Evolutionary conservation across 1,284 basidiomycete genomes (phyloP), one percentile per base, ranked within the genome.

Genomic region (Pseudozyma hubeiensis): DNA sequence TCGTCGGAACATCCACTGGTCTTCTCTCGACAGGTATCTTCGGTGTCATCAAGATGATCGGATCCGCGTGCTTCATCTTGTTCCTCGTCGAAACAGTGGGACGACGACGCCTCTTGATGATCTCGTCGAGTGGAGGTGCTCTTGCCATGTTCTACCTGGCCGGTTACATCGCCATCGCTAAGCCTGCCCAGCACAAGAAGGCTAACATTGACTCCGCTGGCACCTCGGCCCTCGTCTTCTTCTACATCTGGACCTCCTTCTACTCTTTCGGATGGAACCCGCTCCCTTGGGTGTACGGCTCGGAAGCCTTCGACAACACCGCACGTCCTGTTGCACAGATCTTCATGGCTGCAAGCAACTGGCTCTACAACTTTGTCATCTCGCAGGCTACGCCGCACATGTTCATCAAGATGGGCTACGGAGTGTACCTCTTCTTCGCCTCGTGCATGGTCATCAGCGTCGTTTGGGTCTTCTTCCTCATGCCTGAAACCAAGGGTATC

Each of bases 291-390:
- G 71, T 79, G 24, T 45, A 66, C 52, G 55, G 59, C 13, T 33
- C 88, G 68, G 92, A 93, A 84, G 90, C 94, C 24, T 94, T 94
- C 84, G 91, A 93, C 10, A 86, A 93, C 29, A 91, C 91, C 3
- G 89, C 93, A 84, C 88, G 93, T 77, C 90, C 92, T 66, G 90
- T 90, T 79, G 93, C 93, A 57, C 92, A 93, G 8, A 89, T 91
- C 24, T 80, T 94, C 29, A 90, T 91, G 17, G 93, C 92, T 1
- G 90, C 91, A 2, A 92, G 91, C 45, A 92, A 92, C 82, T 93
- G 92, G 92, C 75, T 89, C 33, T 92, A 92, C 80, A 92, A 92
- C 69, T 92, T 91, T 91, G 72, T 19, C 88, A 86, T 74, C 45
- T 44, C 48, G 5, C 68, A 69, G 37, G 69, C 55, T 1, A 79